These are phyloP conservation scores for Pelomyxa schiedti DNA, from an alignment of 78 protist species.

Conservation along the genomic window DNA sequence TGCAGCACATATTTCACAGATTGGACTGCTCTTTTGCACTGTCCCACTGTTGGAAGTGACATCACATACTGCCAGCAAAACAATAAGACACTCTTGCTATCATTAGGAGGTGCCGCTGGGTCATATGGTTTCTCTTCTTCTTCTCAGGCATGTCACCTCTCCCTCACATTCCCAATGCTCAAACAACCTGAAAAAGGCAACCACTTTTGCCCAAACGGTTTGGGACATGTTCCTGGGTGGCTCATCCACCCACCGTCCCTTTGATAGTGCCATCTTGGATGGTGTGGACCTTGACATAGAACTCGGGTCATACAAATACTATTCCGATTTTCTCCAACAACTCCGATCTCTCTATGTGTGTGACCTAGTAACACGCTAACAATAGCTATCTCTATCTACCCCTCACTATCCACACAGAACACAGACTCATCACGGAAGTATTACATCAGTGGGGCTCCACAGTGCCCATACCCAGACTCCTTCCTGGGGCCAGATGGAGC, in stretches of 20 bases:
- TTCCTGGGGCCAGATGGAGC: constrained; percentile 3
- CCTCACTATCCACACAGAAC: too few species aligned
- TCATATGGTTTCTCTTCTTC: background rate
- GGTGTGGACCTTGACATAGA: constrained; percentile 29
- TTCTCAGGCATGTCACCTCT: background rate
- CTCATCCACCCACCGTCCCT: constrained; percentile 14
- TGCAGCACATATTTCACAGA: too few species aligned
- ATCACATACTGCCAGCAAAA: background rate
- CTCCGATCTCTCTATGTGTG: background rate
- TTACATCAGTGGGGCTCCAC: constrained; percentile 20
- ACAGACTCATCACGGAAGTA: background rate
- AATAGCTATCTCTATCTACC: too few species aligned
- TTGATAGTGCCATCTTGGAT: constrained; percentile 25
- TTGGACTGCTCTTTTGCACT: too few species aligned
- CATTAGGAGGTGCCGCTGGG: background rate
- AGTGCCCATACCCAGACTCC: constrained; percentile 40
- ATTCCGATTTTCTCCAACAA: constrained; percentile 1
- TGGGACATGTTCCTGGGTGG: constrained; percentile 45
- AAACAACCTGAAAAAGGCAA: background rate
- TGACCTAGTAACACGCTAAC: too few species aligned
- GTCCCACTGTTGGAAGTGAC: too few species aligned
- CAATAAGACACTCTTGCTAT: background rate
- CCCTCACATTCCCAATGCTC: background rate
- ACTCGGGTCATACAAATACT: constrained; percentile 10
- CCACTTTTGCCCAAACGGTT: constrained; percentile 7